Percentiles rank a stretch among this genome's conserved stretches.
Evolutionary conservation across 2,329 filamentous ascomycete species (phyloP).

Genomic region (Alternaria ethzedia): DNA sequence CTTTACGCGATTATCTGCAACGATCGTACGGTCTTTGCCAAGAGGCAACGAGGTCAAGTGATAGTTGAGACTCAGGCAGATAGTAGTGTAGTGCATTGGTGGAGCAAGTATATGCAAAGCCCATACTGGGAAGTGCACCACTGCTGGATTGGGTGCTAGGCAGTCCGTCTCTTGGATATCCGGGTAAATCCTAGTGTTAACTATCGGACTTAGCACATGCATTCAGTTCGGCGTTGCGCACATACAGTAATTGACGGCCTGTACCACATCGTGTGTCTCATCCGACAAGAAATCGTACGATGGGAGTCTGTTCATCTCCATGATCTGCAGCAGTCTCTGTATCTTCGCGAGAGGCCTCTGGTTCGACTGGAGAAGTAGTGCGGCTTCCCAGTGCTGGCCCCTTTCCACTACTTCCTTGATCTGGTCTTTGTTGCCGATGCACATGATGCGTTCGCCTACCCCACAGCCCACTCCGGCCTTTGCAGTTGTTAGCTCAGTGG

Average conservation of each 20-base stretch:
- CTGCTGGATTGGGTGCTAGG: neutral
- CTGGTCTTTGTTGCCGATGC: neutral
- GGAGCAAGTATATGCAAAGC: neutral
- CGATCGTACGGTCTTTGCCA: accelerated
- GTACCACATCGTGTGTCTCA: neutral
- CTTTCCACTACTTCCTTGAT: neutral
- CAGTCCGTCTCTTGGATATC: neutral
- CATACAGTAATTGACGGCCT: neutral
- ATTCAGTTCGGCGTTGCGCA: neutral
- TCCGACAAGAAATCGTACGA: neutral
- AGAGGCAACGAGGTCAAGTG: neutral
- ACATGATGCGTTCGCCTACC: neutral
- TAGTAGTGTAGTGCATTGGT: neutral
- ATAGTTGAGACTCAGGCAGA: neutral
- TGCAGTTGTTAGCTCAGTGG: neutral
- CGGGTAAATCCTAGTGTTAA: neutral
- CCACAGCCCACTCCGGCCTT: neutral
- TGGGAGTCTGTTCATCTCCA: neutral
- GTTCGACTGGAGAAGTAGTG: neutral
- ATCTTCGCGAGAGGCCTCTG: neutral
- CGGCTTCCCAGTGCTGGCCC: neutral
- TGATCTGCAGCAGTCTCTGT: neutral
- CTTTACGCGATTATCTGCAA: neutral
- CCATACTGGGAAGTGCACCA: neutral
- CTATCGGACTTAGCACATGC: neutral